Conservation (phyloP, 2,329 filamentous ascomycete genomes). For the Fusarium pininemorale region DNA sequence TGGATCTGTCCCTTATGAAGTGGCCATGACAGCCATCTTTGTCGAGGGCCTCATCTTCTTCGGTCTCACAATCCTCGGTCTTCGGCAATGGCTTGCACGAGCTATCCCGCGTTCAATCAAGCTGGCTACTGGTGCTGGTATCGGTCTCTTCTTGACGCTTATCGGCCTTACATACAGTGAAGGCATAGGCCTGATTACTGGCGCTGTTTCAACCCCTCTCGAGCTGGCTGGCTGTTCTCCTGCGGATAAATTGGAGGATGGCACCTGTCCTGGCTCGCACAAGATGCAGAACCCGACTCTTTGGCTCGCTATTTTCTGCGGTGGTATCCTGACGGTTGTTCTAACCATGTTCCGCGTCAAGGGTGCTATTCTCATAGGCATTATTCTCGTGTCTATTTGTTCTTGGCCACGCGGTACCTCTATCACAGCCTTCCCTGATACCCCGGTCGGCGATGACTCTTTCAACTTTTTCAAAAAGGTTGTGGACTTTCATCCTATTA, state of each 20-base stretch:
- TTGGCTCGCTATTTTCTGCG: background rate
- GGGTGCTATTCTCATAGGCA: background rate
- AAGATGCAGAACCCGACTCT: background rate
- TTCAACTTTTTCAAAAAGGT: background rate
- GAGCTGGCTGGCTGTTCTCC: background rate
- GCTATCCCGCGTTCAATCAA: background rate
- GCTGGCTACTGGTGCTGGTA: background rate
- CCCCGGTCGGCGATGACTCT: background rate
- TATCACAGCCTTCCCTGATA: background rate
- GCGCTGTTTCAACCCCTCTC: background rate
- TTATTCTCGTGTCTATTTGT: background rate
- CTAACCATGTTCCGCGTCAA: background rate
- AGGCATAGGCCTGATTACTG: background rate
- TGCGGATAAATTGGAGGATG: background rate
- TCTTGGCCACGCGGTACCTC: background rate
- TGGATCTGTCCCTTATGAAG: background rate
- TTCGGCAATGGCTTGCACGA: background rate
- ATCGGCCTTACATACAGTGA: background rate
- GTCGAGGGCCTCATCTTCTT: background rate
- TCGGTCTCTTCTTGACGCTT: background rate
- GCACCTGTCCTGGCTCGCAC: background rate
- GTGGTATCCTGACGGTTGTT: background rate
- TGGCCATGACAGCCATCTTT: background rate
- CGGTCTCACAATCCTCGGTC: background rate
- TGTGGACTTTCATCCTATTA: background rate